Evolutionary conservation across 331 rosid species (phyloP).

Genomic region (Acacia concinna): DNA sequence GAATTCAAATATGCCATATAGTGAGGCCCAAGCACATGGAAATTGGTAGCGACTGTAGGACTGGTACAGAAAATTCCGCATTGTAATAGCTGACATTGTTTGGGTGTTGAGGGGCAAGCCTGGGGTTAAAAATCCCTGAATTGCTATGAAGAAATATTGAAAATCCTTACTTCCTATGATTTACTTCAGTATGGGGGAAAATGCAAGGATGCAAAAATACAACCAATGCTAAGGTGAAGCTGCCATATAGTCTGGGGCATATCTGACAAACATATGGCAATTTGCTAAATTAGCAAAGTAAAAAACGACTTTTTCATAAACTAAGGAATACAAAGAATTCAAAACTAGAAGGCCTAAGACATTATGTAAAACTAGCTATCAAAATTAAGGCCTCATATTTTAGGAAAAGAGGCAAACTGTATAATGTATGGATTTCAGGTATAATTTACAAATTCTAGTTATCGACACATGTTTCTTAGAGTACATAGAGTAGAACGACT

Average conservation of each 20-base stretch:
- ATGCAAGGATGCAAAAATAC: no score
- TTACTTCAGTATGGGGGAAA: not conserved
- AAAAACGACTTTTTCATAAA: not conserved
- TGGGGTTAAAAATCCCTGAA: conserved; percentile 26
- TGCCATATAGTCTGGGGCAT: not conserved
- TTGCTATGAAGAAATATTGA: conserved; percentile 9
- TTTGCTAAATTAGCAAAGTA: not conserved
- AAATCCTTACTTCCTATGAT: not conserved
- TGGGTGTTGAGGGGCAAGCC: conserved; percentile 18
- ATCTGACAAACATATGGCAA: not conserved
- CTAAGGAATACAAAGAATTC: not conserved
- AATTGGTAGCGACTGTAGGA: conserved; percentile 27
- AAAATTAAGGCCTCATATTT: not conserved
- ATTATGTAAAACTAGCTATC: not conserved
- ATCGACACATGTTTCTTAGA: not conserved
- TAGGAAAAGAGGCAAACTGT: not conserved
- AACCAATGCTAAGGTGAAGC: not conserved
- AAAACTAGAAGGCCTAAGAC: not conserved
- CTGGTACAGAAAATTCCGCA: conserved; percentile 21
- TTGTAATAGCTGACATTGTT: conserved; percentile 4
- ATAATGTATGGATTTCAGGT: not conserved
- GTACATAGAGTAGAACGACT: not conserved
- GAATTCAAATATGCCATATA: conserved; percentile 9
- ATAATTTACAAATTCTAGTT: not conserved
- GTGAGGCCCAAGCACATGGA: conserved; percentile 21